Base-by-base conservation (phyloP, 805 yeast genomes). In the Kazachstania martiniae region DNA sequence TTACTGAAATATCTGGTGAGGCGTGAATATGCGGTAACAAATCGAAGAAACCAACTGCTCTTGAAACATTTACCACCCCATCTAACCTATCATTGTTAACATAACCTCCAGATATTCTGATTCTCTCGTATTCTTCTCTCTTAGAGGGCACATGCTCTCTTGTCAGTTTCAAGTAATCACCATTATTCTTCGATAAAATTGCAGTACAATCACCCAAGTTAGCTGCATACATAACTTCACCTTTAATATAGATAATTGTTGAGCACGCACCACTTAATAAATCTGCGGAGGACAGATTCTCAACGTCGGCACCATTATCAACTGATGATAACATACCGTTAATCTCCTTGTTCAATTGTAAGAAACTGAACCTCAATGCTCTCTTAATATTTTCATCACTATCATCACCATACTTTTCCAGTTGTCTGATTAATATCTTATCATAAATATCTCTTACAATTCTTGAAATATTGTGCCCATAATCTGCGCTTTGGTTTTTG, bases 141-240 rank as follows among this genome's bases (percentile, higher is more conserved):
- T 70, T 73, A 4, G 91, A 78, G 7, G 97, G 96, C 40, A 79
- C 85, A 55, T 91, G 96, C 35, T 77, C 73, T 15, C 69, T 73
- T 1, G 94, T 80, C 26, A 91, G 61, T 4, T 73, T 62, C n/a
- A 66, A 61, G 51, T 72, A 79, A 30, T 84, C 89, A 19, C 97
- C 95, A 55, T 82, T 85, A 25, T 74, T 71, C 37, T 79, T 71
- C 6, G 94, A 76, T 31, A 89, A 53, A 31, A 91, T 64, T 1
- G 85, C 87, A 68, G 78, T 79, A 2, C 84, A 75, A 48, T 91
- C 96, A 47, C 99, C 99, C 34, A 84, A 72, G 41, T 87, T 87
- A 2, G 95, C 95, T 16, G 86, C 68, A 53, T 77, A 85, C 15
- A 86, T 53, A 34, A 63, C 67, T 32, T 71, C 70, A 13, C 78